Base-by-base conservation (phyloP, 495 filamentous ascomycete genomes). In the Staphylotrichum tortipilum region DNA sequence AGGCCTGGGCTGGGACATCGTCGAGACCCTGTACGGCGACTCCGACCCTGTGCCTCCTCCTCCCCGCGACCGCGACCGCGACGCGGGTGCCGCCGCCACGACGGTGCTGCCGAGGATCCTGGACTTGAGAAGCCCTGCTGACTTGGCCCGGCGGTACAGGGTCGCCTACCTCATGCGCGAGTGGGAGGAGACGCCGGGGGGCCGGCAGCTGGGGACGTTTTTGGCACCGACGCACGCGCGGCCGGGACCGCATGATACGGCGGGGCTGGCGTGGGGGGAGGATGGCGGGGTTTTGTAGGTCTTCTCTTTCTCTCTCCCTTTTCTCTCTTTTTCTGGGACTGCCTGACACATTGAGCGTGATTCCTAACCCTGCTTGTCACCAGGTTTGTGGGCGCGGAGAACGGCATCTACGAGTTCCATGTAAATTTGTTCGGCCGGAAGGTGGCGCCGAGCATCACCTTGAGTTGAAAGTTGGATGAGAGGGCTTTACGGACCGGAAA, bases 371-470 rank as follows among this genome's bases (percentile, higher is more conserved):
- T n/a, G n/a, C n/a, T n/a, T n/a, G n/a, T n/a, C n/a, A n/a, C 7
- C 49, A 59, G 86, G 50, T 88, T 82, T 54, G 73, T 86, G 56
- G 86, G 77, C n/a, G 84, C 84, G 3, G 74, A 85, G 45, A 75
- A 84, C 42, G 86, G 86, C 17, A 84, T 90, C 15, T 83, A 85
- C 50, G 82, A 89, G 64, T 85, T 81, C 52, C 73, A 74, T 19
- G 70, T 89, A 47, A 84, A 90, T 58, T 59, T 81, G 18, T 60
- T 73, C n/a, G 76, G 78, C 42, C 74, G 85, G 49, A 85, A 79
- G 63, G 72, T 76, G 5, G 85, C 81, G 57, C 83, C 85, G 22
- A 73, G 73, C 28, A 68, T 84, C 34, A 67, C 68, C 19, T 74
- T 78, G 52, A 72, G 82, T 46, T 88, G 55, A 78, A n/a, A n/a